Base-by-base conservation (phyloP, 495 filamentous ascomycete species). In the Annulohypoxylon bovei region DNA sequence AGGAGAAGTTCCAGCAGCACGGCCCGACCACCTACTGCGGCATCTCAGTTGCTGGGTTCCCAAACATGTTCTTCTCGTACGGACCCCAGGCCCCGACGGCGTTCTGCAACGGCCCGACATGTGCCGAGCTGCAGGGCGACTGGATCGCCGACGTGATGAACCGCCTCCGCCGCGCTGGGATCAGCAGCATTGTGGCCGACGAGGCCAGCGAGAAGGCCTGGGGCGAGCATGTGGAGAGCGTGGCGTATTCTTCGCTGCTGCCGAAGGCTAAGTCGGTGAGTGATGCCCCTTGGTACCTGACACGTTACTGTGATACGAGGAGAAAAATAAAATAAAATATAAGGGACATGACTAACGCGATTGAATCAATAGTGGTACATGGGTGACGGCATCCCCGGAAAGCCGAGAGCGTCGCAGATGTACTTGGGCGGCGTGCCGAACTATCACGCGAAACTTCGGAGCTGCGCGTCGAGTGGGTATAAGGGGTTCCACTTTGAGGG, bases 1-100 rank as follows among this genome's bases (percentile, higher is more conserved):
- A 76, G 11, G 80, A 84, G 8, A 80, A 87, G 63, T 89, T 86
- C 85, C 75, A 79, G 54, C 62, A 73, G n/a, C 81, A 79, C 0
- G 78, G 67, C 0, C 67, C 81, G 0, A 69, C 79, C n/a, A 88
- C 85, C 0, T 81, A 84, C 66, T 79, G 87, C 14, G 86, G 86
- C 4, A 78, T 82, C 22, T 81, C 81, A 8, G 65, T 85, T 16
- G 63, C 74, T 2, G 83, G 79, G 1, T 81, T 77, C 59, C 86
- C 87, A 0, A 89, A 89, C 70, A 80, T 88, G 74, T 86, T 87
- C 75, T 78, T 81, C 65, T 70, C 81, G 4, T 85, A 84, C 69
- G 86, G 86, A 0, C 62, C 71, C 1, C 75, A 81, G 49, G 52
- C 79, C 22, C 72, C 79, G 22, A 75, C 77, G 3, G 76, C 82